Conservation (phyloP, 2,329 filamentous ascomycete species). For the Alternaria gansuensis region DNA sequence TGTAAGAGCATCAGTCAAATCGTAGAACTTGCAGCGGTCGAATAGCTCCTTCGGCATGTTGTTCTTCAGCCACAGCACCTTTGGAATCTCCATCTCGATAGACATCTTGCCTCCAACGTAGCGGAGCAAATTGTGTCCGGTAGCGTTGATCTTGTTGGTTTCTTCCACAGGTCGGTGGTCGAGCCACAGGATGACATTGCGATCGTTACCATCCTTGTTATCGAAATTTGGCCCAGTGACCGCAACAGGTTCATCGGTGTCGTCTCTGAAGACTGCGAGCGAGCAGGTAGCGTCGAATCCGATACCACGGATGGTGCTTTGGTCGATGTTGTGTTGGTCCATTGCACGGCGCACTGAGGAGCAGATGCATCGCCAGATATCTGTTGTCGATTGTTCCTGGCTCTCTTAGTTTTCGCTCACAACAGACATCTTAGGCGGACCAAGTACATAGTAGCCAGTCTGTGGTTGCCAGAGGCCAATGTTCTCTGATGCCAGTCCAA, state of each 20-base stretch:
- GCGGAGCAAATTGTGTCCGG: slow-evolving; percentile 87
- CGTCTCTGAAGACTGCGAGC: slow-evolving; percentile 85
- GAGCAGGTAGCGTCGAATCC: slow-evolving; percentile 99
- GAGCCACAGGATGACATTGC: slow-evolving; percentile 96
- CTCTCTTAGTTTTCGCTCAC: slow-evolving; percentile 20
- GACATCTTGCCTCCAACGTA: slow-evolving; percentile 99
- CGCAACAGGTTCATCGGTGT: slow-evolving; percentile 89
- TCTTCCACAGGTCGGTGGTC: slow-evolving; percentile 93
- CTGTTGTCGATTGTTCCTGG: slow-evolving; percentile 94
- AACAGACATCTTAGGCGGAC: neutral
- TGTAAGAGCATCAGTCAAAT: slow-evolving; percentile 89
- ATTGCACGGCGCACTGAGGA: slow-evolving; percentile 84
- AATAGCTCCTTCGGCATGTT: slow-evolving; percentile 95
- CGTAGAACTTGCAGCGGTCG: slow-evolving; percentile 94
- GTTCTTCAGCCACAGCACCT: slow-evolving; percentile 98
- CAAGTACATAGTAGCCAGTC: slow-evolving; percentile 63
- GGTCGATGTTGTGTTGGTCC: slow-evolving; percentile 80
- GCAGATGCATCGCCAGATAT: slow-evolving; percentile 97
- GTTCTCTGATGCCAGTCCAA: slow-evolving; percentile 64
- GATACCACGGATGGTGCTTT: slow-evolving; percentile 81
- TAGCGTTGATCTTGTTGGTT: slow-evolving; percentile 91
- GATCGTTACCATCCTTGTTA: slow-evolving; percentile 77
- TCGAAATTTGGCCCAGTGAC: slow-evolving; percentile 89
- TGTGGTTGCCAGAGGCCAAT: slow-evolving; percentile 64
- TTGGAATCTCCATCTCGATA: slow-evolving; percentile 99